Base-by-base conservation (phyloP, 331 rosid species). In the Malus hybrid region DNA sequence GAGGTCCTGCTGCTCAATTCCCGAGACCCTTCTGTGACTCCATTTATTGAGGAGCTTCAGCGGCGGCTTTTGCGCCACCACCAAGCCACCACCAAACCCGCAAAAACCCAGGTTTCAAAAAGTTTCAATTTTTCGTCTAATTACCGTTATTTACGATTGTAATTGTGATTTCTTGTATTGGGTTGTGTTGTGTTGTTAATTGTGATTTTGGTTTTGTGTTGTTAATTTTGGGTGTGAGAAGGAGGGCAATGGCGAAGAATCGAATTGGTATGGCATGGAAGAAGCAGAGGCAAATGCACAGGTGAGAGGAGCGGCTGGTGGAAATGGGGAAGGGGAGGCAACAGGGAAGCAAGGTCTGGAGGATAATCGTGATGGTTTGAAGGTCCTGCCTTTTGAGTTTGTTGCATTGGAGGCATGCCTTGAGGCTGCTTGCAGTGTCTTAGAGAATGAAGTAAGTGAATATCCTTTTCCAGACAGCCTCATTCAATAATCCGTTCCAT, bases 401-500 rank as follows among this genome's bases (percentile, higher is more conserved):
- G 92, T 92, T 1, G 96, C 97, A 4, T 78, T 92, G 55, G 99
- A 95, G 82, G 92, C 97, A 6, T 92, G 99, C 77, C 97, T 94
- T 32, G 99, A 95, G 78, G 93, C 99, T 22, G 24, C 24, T 22
- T 22, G 24, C 24, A 22, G 24, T 22, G 24, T 22, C 24, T 22
- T 22, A 22, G 99, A 90, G 70, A 92, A 62, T 60, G 97, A 94
- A 82, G 97, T 88, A 71, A 46, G 67, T 79, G n/a, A 33, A 8
- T 30, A 63, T 42, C 32, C 13, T 24, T 50, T 28, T 52, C 46
- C 7, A 70, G 44, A 61, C 48, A 58, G 62, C 15, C 18, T 53
- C 71, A 20, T 57, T 55, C 55, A 16, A 63, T 75, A 6, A 36
- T 10, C 39, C 30, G 2, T n/a, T 19, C 28, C 12, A 26, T 42